A percentile compares a stretch with the other conserved stretches of the same genome.
These are phyloP conservation scores for Aspergillus ellipticus DNA, from an alignment of 495 filamentous ascomycete genomes.

Conservation along the genomic window DNA sequence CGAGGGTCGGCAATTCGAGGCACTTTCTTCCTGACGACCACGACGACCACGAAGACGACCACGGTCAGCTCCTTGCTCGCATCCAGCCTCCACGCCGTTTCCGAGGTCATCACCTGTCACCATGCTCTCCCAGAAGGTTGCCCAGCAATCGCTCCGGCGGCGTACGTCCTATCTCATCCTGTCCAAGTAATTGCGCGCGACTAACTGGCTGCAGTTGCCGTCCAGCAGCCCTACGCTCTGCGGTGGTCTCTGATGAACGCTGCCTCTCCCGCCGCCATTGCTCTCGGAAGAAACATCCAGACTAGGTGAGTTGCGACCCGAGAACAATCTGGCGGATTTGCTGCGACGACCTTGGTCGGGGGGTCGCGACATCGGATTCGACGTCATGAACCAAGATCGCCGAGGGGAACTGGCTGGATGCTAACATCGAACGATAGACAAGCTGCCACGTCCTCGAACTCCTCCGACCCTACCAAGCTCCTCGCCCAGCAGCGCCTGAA, in stretches of 20 bases:
- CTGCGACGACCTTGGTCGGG: neutral
- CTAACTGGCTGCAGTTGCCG: constrained; percentile 37
- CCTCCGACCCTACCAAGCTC: constrained; percentile 60
- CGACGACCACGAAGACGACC: constrained; percentile 23
- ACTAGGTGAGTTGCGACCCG: constrained; percentile 44
- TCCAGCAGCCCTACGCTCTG: constrained; percentile 48
- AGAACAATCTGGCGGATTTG: neutral
- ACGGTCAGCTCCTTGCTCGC: constrained; percentile 11
- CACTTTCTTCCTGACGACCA: constrained; percentile 22
- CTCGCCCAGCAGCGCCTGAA: constrained; percentile 78
- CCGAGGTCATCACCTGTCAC: constrained; percentile 24
- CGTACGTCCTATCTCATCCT: constrained; percentile 44
- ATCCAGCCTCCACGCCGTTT: constrained; percentile 8
- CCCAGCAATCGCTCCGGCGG: constrained; percentile 64
- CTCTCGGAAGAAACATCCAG: constrained; percentile 47
- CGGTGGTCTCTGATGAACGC: constrained; percentile 48
- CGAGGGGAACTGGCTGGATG: neutral
- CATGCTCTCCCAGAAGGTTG: constrained; percentile 66
- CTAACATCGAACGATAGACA: constrained; percentile 26
- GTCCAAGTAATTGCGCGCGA: constrained; percentile 16
- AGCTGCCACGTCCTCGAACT: constrained; percentile 56
- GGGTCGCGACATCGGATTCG: constrained; percentile 7
- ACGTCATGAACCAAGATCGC: constrained; percentile 27
- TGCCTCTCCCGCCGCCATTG: constrained; percentile 47
- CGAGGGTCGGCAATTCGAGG: constrained; percentile 24